Percentiles rank a stretch among this genome's conserved stretches.
phyloP scores from a whole-genome alignment of 805 yeast genomes.

The Yamadazyma olivae region DNA sequence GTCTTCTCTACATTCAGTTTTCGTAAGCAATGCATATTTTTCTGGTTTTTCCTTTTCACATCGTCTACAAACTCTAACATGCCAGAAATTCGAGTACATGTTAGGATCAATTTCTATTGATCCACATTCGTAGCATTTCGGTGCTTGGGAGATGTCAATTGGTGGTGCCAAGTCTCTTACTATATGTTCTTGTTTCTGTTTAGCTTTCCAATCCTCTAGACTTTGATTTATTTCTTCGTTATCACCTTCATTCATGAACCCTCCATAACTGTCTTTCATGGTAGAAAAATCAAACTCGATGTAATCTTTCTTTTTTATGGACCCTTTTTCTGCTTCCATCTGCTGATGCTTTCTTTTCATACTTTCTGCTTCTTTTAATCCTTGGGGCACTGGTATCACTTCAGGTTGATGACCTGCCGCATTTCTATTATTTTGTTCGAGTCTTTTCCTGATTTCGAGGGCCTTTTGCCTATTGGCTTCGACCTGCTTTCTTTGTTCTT shows the following conservation, averaged over 20 bases:
- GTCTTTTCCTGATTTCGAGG: conserved; percentile 36
- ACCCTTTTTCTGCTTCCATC: conserved; percentile 14
- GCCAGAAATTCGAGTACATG: conserved; percentile 61
- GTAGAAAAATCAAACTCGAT: conserved; percentile 86
- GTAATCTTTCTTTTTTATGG: conserved; percentile 59
- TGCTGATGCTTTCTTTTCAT: conserved; percentile 8
- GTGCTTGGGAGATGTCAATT: conserved; percentile 66
- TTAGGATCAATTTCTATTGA: conserved; percentile 79
- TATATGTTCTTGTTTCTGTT: conserved; percentile 36
- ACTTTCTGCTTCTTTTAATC: conserved; percentile 3
- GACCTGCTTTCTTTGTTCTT: conserved; percentile 48
- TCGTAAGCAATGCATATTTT: conserved; percentile 85
- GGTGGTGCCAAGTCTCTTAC: conserved; percentile 67
- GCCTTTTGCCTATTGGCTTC: conserved; percentile 56
- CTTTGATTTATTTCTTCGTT: conserved; percentile 14
- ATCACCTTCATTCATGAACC: conserved; percentile 51
- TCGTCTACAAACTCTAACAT: conserved; percentile 69
- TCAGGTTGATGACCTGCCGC: conserved; percentile 20
- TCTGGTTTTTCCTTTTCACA: conserved; percentile 78
- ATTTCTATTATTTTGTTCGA: conserved; percentile 35
- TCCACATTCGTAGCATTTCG: conserved; percentile 80
- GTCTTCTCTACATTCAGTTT: conserved; percentile 93
- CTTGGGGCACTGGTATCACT: conserved; percentile 11
- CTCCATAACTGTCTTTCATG: conserved; percentile 88
- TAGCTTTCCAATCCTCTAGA: conserved; percentile 47